A percentile compares a stretch with the other conserved stretches of the same genome.
These are phyloP conservation scores for Astrephomene gubernaculifera DNA, from an alignment of 139 green algal species.

Conservation along the genomic window DNA sequence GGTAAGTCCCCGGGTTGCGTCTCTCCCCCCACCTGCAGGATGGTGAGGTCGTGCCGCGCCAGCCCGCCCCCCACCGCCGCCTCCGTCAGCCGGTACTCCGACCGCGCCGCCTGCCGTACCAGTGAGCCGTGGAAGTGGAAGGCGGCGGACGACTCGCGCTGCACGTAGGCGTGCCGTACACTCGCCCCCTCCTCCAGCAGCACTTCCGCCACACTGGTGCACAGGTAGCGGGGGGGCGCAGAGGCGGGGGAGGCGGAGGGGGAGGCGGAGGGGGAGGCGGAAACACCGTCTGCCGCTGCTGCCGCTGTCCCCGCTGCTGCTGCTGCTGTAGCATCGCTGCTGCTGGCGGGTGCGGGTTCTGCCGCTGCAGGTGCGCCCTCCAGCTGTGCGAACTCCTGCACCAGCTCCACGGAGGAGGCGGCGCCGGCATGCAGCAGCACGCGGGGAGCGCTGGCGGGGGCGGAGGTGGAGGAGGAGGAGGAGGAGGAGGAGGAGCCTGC, in stretches of 20 bases:
- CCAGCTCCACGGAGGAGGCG: constrained; percentile 61
- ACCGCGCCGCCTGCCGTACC: constrained; percentile 71
- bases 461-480: not conserved
- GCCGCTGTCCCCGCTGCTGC: no score
- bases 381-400: constrained; percentile 82
- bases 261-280: not conserved
- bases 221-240: constrained; percentile 68
- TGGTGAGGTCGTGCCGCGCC: constrained; percentile 87
- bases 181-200: constrained; percentile 69
- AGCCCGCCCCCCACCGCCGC: constrained; percentile 78
- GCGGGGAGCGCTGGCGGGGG: constrained; percentile 50
- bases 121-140: constrained; percentile 87
- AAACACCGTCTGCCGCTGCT: not conserved
- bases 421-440: constrained; percentile 70
- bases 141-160: constrained; percentile 60
- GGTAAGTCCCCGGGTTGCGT: no score
- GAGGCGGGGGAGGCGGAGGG: no score
- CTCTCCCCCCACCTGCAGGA: constrained; percentile 79
- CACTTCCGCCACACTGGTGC: constrained; percentile 77
- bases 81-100: constrained; percentile 85
- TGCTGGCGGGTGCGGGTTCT: no score
- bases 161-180: constrained; percentile 75
- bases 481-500: not conserved
- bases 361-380: no score
- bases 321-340: not conserved